Base-by-base conservation (phyloP, 75 land plant genomes). In the Pinus tabuliformis region DNA sequence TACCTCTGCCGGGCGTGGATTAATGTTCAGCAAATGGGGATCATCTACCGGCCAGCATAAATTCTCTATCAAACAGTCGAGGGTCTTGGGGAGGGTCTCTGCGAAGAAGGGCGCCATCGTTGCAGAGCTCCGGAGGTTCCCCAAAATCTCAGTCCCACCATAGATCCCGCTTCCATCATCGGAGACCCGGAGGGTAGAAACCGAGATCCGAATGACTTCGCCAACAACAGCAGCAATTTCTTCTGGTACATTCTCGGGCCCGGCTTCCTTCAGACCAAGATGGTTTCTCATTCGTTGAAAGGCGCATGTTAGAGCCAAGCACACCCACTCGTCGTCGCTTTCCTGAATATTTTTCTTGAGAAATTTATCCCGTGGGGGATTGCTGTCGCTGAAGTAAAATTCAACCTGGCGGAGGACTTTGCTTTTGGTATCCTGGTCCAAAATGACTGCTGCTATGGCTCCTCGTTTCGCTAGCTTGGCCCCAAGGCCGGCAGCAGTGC, bases 331-430 rank as follows among this genome's bases (percentile, higher is more conserved):
- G 84, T 97, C 99, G 12, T 86, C 88, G 77, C 86, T 84, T 52
- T 97, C 92, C 18, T 81, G 81, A 56, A 97, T 88, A 37, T 83
- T 62, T 56, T 81, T 80, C 57, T 59, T 84, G 58, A 97, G 80
- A 77, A 97, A 97, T 24, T 78, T 70, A 75, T 97, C 99, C 12
- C 86, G 81, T 14, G 99, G 96, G 28, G 95, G 87, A 86, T 95
- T 97, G 82, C 98, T 95, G 73, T 97, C 99, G 57, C 99, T 89
- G 79, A 97, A 91, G 76, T 97, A 97, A 71, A 91, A 97, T 80
- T 97, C 99, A 2, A 97, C 98, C 99, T 93, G 98, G 16, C 94
- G 90, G 36, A 93, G 78, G 33, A 95, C 91, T 66, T 89, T 82
- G 83, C 87, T 86, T 20, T 78, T 33, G 1, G 86, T 86, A 77